Conservation (phyloP, 768 basidiomycete species). For the Mycena vulgaris region DNA sequence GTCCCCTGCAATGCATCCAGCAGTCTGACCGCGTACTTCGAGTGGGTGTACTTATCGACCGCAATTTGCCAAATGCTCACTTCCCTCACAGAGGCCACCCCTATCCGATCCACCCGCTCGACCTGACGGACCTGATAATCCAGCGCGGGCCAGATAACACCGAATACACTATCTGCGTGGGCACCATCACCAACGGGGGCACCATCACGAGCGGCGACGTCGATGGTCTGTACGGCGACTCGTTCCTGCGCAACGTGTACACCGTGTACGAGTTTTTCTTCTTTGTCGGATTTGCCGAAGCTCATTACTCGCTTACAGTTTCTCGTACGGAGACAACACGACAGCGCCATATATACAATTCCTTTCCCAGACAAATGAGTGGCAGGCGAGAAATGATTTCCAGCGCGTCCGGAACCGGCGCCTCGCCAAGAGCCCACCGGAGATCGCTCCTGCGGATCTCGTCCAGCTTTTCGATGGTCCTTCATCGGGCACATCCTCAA, state of each 20-base stretch:
- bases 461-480: constrained; percentile 23
- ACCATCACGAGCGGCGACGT: neutral
- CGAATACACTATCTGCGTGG: constrained; percentile 24
- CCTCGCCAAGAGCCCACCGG: neutral
- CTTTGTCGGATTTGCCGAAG: neutral
- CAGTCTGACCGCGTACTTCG: constrained; percentile 16
- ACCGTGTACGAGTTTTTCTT: neutral
- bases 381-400: constrained; percentile 12
- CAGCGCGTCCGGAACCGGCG: neutral
- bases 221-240: constrained; percentile 21
- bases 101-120: constrained; percentile 33
- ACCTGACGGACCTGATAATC: constrained; percentile 7
- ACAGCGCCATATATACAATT: constrained; percentile 23
- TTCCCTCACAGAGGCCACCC: neutral
- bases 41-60: neutral
- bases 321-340: constrained; percentile 21
- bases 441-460: constrained; percentile 9
- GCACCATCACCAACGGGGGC: constrained; percentile 16
- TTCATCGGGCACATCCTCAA: too few relatives aligned
- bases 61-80: neutral
- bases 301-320: neutral
- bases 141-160: constrained; percentile 12
- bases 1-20: constrained; percentile 23
- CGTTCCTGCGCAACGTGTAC: constrained; percentile 30
- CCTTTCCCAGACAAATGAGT: constrained; percentile 7